Conservation (phyloP, 2,329 filamentous ascomycete genomes). For the Sporothrix dimorphospora region DNA sequence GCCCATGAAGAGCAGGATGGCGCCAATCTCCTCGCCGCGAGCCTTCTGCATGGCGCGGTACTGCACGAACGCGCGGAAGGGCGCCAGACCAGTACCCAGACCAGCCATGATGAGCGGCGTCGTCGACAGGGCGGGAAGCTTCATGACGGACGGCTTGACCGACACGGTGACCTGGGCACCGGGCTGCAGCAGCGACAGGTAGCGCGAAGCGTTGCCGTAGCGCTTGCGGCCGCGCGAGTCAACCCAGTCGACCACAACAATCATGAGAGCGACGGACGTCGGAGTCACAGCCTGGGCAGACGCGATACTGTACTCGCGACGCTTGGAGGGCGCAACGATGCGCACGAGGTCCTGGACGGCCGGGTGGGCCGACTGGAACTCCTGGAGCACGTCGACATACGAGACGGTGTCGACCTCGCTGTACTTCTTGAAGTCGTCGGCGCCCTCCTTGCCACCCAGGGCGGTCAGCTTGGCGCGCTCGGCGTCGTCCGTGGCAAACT, state of each 20-base stretch:
- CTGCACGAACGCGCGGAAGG: conserved; percentile 99
- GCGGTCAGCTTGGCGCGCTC: conserved; percentile 80
- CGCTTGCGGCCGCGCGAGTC: conserved; percentile 85
- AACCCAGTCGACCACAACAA: conserved; percentile 96
- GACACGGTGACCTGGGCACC: conserved; percentile 85
- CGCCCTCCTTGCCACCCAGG: conserved; percentile 77
- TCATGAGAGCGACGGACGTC: conserved; percentile 87
- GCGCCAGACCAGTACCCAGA: conserved; percentile 94
- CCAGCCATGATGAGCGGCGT: conserved; percentile 98
- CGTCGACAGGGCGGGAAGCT: conserved; percentile 83
- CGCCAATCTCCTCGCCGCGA: conserved; percentile 92
- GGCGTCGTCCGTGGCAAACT: conserved; percentile 79
- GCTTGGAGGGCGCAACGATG: conserved; percentile 90
- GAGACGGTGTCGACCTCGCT: conserved; percentile 89
- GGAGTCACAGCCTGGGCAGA: conserved; percentile 95
- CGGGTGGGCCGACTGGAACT: conserved; percentile 88
- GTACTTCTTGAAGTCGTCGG: conserved; percentile 88
- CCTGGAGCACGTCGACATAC: conserved; percentile 85
- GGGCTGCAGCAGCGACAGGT: conserved; percentile 74
- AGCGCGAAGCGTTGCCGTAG: conserved; percentile 90
- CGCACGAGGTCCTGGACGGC: conserved; percentile 84
- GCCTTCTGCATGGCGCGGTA: conserved; percentile 97
- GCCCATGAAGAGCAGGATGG: conserved; percentile 94
- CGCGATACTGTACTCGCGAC: conserved; percentile 97
- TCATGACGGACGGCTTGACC: conserved; percentile 99